These are phyloP conservation scores for Chalciporus piperatus DNA, from an alignment of 768 basidiomycete genomes.

Conservation along the genomic window DNA sequence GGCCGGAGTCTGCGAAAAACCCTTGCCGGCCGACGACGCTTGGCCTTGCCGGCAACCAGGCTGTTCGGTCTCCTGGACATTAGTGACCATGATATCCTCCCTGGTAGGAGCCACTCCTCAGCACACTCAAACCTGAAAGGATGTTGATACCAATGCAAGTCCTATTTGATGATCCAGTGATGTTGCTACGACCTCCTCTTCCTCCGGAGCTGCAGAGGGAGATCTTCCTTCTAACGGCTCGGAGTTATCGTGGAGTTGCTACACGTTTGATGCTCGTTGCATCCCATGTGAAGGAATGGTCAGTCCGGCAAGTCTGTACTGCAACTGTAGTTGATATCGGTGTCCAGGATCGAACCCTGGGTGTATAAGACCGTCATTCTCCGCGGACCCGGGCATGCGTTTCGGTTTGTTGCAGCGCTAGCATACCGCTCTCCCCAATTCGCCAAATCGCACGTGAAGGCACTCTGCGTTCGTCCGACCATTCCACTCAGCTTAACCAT, in stretches of 20 bases:
- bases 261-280: constrained; percentile 17
- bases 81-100: neutral
- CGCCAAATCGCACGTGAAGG: constrained; percentile 7
- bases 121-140: neutral
- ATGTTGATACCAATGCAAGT: neutral
- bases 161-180: neutral
- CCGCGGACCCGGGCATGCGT: constrained; percentile 4
- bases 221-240: constrained; percentile 16
- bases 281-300: constrained; percentile 17
- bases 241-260: constrained; percentile 5
- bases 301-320: neutral
- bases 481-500: constrained; percentile 3
- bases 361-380: constrained; percentile 20
- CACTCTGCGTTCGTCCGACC: constrained; percentile 16
- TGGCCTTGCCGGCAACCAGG: too few relatives aligned
- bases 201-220: constrained; percentile 20
- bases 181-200: constrained; percentile 4
- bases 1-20: too few relatives aligned
- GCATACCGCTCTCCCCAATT: constrained; percentile 7
- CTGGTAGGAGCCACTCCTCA: too few relatives aligned
- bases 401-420: constrained; percentile 12
- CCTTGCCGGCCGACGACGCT: too few relatives aligned
- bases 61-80: neutral
- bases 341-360: constrained; percentile 19
- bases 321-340: neutral